Evolutionary conservation across 139 green algal species (phyloP).

Genomic region (Coccomyxa sp.): DNA sequence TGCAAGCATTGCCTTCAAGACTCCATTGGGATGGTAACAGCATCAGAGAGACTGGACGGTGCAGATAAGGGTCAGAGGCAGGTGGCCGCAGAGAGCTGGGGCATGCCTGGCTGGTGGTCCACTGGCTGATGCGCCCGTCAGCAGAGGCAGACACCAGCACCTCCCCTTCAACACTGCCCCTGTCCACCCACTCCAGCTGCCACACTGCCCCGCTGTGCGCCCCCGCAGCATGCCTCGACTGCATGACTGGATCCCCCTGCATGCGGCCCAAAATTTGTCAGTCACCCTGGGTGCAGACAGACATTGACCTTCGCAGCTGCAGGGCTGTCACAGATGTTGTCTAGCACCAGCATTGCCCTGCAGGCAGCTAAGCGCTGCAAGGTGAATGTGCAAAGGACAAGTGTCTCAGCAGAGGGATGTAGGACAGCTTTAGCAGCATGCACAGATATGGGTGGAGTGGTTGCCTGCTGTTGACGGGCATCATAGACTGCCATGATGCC

Average conservation of each 20-base stretch:
- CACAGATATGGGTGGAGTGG: neutral
- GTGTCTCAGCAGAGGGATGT: neutral
- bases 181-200: conserved; percentile 68
- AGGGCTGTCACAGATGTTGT: neutral
- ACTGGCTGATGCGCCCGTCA: conserved; percentile 77
- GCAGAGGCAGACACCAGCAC: conserved; percentile 80
- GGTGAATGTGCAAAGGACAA: no score
- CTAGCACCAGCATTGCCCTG: neutral
- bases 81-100: no score
- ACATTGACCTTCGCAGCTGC: neutral
- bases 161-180: conserved; percentile 67
- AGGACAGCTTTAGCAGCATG: neutral
- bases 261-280: neutral
- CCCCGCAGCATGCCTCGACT: conserved; percentile 25
- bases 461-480: conserved; percentile 39
- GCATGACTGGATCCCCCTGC: conserved; percentile 9
- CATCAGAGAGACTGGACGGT: no score
- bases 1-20: no score
- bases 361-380: neutral
- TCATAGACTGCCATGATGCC: conserved; percentile 70
- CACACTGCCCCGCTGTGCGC: conserved; percentile 77
- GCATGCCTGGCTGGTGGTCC: conserved; percentile 61
- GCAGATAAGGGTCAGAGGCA: no score
- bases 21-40: no score
- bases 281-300: neutral